Conservation (phyloP, 805 yeast species). For the Yarrowia bubula region DNA sequence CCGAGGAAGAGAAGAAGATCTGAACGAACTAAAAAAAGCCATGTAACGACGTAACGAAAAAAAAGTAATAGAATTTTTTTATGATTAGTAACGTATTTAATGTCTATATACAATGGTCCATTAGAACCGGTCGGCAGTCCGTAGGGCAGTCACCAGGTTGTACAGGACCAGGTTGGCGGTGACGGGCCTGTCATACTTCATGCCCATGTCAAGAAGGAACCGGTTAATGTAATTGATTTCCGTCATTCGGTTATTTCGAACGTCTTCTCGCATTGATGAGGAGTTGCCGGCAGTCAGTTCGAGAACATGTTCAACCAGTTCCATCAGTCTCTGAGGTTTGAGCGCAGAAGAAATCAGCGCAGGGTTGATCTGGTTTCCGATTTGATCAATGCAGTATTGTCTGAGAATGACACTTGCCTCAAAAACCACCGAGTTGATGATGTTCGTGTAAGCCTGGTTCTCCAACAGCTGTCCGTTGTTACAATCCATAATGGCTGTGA, state of each 20-base stretch:
- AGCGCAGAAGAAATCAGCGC: conserved; percentile 30
- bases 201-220: conserved; percentile 59
- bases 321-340: conserved; percentile 39
- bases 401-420: conserved; percentile 49
- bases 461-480: conserved; percentile 69
- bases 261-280: conserved; percentile 72
- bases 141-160: conserved; percentile 44
- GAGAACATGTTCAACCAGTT: conserved; percentile 44
- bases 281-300: conserved; percentile 55
- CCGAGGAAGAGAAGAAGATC: not conserved
- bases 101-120: not conserved
- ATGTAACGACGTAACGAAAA: not conserved
- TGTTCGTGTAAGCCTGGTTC: conserved; percentile 39
- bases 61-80: not conserved
- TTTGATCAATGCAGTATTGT: not conserved
- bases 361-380: conserved; percentile 30
- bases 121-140: not conserved
- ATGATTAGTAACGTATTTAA: not conserved
- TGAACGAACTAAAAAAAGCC: not conserved
- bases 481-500: conserved; percentile 75
- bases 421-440: conserved; percentile 45
- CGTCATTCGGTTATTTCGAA: conserved; percentile 52
- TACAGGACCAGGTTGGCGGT: conserved; percentile 48
- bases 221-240: conserved; percentile 88
- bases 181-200: conserved; percentile 45